Conservation (phyloP, 345 rosid species). For the Dipteronia dyeriana region DNA sequence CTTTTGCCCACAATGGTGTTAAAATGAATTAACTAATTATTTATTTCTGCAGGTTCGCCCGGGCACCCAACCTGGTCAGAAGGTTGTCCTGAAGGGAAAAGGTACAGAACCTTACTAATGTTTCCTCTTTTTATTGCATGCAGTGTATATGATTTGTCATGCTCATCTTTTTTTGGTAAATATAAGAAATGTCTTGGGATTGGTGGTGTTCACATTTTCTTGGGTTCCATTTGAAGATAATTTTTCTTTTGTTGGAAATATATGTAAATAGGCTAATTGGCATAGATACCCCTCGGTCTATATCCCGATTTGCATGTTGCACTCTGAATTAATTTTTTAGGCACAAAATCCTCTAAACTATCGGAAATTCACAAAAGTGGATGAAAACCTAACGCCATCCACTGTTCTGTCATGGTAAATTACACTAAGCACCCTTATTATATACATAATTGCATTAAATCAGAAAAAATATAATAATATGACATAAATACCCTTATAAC, state of each 20-base stretch:
- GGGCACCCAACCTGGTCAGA: constrained; percentile 98
- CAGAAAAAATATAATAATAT: too few species aligned
- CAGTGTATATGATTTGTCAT: background rate
- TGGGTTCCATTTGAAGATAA: background rate
- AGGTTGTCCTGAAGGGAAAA: constrained; percentile 93
- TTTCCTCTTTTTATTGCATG: background rate
- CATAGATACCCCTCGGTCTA: too few species aligned
- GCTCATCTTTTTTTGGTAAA: background rate
- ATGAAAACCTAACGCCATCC: too few species aligned
- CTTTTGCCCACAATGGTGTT: background rate
- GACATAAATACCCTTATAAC: too few species aligned
- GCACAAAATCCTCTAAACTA: too few species aligned
- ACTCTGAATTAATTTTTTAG: too few species aligned
- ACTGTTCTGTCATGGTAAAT: too few species aligned
- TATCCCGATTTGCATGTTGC: too few species aligned
- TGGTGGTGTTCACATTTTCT: background rate
- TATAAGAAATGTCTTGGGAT: background rate
- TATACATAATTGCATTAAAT: too few species aligned
- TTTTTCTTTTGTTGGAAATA: too few species aligned
- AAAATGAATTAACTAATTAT: background rate
- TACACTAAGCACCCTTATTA: too few species aligned
- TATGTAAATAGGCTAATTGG: background rate
- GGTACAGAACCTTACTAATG: constrained; percentile 44
- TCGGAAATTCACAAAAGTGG: too few species aligned
- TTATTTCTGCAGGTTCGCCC: constrained; percentile 68